Base-by-base conservation (phyloP, 306 rosid species). In the Pueraria montana region DNA sequence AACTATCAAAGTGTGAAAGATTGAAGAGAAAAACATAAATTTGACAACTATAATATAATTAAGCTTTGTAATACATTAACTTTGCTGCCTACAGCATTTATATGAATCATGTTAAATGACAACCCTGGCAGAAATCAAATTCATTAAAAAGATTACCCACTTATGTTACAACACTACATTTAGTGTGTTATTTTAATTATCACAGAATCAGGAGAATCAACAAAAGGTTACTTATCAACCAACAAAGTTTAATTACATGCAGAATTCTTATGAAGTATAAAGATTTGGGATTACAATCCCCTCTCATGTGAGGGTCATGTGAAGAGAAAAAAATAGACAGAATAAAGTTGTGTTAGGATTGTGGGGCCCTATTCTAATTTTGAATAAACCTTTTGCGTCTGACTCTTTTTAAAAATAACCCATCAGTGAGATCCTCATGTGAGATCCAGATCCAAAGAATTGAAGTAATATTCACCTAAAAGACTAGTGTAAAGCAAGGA, bases 401-500 rank as follows among this genome's bases (percentile, higher is more conserved):
- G 62, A 24, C 16, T 13, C 40, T 71, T 69, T 50, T 64, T 53
- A 13, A 74, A 80, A 58, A 71, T 70, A 59, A 61, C 16, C 18
- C 14, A 64, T 52, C 34, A 63, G 61, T 38, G 80, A 38, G 70
- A 64, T 62, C 20, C 2, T 48, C 80, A 4, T 56, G 83, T 49
- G 61, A 48, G 56, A 71, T 30, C 84, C 81, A 79, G 65, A 84
- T 63, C 77, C 62, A 72, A 52, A 52, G 34, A 70, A 69, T 69
- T 50, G 4, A 62, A 71, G 45, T 40, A 78, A 71, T 48, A 70
- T 83, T 77, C 36, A 26, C 24, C 34, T 36, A 69, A 17, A 59
- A 70, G 61, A 58, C 27, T 34, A 74, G 78, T 13, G 14, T 48
- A 16, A 49, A 18, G 36, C 36, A 53, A 79, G 64, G 56, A 23